These are phyloP conservation scores for Fusarium algeriense DNA, from an alignment of 2,329 filamentous ascomycete species.

Conservation along the genomic window DNA sequence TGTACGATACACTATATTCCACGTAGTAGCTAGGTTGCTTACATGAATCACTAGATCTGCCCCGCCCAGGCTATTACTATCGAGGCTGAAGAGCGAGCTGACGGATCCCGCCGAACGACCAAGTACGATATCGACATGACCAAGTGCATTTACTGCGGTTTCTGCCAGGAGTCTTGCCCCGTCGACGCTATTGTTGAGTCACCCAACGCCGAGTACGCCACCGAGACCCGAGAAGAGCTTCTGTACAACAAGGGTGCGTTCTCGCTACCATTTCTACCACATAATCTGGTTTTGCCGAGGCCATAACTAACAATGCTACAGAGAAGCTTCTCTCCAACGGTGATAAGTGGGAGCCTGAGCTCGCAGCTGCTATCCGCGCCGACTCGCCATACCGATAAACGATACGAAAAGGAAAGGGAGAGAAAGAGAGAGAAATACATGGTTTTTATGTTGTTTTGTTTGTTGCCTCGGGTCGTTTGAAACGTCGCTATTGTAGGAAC, in stretches of 20 bases:
- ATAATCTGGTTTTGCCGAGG: slow-evolving; percentile 4
- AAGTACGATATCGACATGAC: slow-evolving; percentile 99
- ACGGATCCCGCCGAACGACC: slow-evolving; percentile 94
- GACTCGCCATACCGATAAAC: slow-evolving; percentile 89
- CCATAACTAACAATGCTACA: slow-evolving; percentile 46
- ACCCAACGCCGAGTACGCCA: slow-evolving; percentile 73
- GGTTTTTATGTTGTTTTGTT: slow-evolving; percentile 28
- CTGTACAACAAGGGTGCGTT: slow-evolving; percentile 88
- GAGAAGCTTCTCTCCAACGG: slow-evolving; percentile 90
- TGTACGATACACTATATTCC: slow-evolving; percentile 53
- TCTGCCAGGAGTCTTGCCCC: slow-evolving; percentile 98
- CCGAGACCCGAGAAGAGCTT: slow-evolving; percentile 86
- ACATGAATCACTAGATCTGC: slow-evolving; percentile 72
- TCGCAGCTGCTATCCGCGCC: slow-evolving; percentile 90
- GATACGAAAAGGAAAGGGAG: slow-evolving; percentile 31
- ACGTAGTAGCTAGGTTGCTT: slow-evolving; percentile 9
- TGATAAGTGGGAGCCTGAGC: slow-evolving; percentile 97
- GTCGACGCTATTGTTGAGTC: slow-evolving; percentile 88
- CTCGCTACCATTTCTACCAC: not conserved
- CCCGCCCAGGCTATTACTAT: slow-evolving; percentile 99
- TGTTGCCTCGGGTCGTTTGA: slow-evolving; percentile 27
- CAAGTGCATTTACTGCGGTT: slow-evolving; percentile 99
- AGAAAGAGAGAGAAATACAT: slow-evolving; percentile 19
- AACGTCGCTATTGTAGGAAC: slow-evolving; percentile 38
- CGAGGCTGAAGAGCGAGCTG: slow-evolving; percentile 96